Evolutionary conservation across 2,329 filamentous ascomycete species (phyloP).

Genomic region (Aspergillus neotritici): DNA sequence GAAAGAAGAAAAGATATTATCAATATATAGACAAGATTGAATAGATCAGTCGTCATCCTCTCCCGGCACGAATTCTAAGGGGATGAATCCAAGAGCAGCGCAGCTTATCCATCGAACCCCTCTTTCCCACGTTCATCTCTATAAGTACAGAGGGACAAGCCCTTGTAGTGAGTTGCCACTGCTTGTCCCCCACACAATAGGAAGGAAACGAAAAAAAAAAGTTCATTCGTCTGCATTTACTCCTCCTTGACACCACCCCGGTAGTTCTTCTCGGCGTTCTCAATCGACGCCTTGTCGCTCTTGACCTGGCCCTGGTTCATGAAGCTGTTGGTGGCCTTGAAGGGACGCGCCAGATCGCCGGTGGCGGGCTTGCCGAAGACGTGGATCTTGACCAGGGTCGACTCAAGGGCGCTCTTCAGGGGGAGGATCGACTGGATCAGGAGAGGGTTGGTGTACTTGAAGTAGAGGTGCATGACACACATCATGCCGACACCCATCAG

Average conservation of each 20-base stretch:
- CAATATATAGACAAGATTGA: too few species aligned
- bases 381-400: slow-evolving; percentile 95
- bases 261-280: slow-evolving; percentile 46
- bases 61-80: too few species aligned
- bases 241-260: slow-evolving; percentile 49
- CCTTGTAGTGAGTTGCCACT: too few species aligned
- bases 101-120: too few species aligned
- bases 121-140: too few species aligned
- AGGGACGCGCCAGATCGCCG: slow-evolving; percentile 90
- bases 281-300: slow-evolving; percentile 79
- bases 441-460: slow-evolving; percentile 99
- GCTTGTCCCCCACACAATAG: too few species aligned
- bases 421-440: slow-evolving; percentile 98
- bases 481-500: slow-evolving; percentile 98
- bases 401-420: slow-evolving; percentile 89
- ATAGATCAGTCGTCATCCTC: too few species aligned
- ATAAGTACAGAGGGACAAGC: too few species aligned
- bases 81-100: too few species aligned
- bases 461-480: slow-evolving; percentile 96
- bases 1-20: too few species aligned
- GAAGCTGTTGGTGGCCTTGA: slow-evolving; percentile 79
- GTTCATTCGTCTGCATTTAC: slow-evolving; percentile 21
- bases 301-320: slow-evolving; percentile 69
- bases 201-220: too few species aligned
- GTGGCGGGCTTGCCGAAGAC: slow-evolving; percentile 77